Evolutionary conservation across 2,329 filamentous ascomycete genomes (phyloP).

Genomic region (Teratosphaeriaceae sp.): DNA sequence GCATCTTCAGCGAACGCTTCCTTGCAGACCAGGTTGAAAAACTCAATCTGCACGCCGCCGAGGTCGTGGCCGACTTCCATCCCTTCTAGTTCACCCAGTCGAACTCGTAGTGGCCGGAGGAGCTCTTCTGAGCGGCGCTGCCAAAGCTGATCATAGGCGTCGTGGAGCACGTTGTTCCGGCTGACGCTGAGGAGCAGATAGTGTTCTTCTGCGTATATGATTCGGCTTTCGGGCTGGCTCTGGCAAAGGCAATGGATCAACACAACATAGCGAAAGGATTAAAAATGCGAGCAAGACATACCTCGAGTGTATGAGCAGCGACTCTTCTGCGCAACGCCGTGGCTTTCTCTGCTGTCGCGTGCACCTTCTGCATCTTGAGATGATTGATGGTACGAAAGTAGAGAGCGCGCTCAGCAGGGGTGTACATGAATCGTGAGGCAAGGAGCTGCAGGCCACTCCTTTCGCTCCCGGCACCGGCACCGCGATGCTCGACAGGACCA

Average conservation of each 20-base stretch:
- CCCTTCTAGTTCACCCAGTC: constrained; percentile 65
- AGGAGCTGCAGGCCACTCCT: constrained; percentile 55
- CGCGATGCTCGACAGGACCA: neutral
- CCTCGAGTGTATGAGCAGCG: constrained; percentile 4
- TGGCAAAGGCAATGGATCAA: constrained; percentile 6
- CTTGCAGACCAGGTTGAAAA: constrained; percentile 77
- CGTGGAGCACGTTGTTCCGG: constrained; percentile 34
- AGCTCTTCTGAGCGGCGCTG: constrained; percentile 75
- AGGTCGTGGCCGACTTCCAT: constrained; percentile 90
- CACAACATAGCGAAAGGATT: too few relatives aligned
- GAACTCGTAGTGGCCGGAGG: constrained; percentile 78
- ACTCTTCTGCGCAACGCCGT: constrained; percentile 2
- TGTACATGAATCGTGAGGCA: constrained; percentile 80
- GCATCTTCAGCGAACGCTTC: constrained; percentile 73
- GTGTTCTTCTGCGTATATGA: constrained; percentile 31
- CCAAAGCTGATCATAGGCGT: constrained; percentile 78
- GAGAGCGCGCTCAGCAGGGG: constrained; percentile 61
- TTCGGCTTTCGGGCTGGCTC: constrained; percentile 22
- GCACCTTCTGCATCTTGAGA: constrained; percentile 52
- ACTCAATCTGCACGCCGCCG: constrained; percentile 93
- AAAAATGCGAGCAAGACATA: too few relatives aligned
- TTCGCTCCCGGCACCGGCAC: neutral
- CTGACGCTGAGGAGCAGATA: constrained; percentile 41
- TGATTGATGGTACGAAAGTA: constrained; percentile 90
- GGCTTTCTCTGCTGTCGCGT: constrained; percentile 6